These are phyloP conservation scores for Xylaria sp. DNA, from an alignment of 2,329 filamentous ascomycete genomes.

Conservation along the genomic window DNA sequence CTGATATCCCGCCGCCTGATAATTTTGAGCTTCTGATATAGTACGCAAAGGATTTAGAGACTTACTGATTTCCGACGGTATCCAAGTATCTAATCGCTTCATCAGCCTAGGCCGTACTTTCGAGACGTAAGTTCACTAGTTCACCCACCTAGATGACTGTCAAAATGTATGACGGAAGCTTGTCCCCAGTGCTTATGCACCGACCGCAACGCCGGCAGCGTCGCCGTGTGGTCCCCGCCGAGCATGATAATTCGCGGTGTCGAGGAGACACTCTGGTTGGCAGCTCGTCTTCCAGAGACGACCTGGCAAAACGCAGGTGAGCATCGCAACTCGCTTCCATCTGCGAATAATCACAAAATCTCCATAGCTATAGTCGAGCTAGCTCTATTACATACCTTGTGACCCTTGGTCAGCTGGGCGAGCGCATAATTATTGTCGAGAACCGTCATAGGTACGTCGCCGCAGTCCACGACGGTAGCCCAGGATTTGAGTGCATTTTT, in stretches of 20 bases:
- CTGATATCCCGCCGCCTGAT: slow-evolving; percentile 65
- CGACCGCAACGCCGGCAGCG: slow-evolving; percentile 70
- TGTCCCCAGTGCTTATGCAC: slow-evolving; percentile 67
- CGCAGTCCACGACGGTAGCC: slow-evolving; percentile 80
- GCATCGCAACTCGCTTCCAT: background rate
- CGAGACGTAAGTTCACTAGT: background rate
- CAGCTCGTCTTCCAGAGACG: slow-evolving; percentile 50
- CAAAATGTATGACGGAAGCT: slow-evolving; percentile 73
- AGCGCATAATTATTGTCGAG: slow-evolving; percentile 81
- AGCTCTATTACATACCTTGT: slow-evolving; percentile 54
- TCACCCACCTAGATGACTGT: slow-evolving; percentile 70
- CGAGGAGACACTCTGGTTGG: slow-evolving; percentile 57
- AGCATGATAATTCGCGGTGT: slow-evolving; percentile 68
- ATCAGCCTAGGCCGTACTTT: slow-evolving; percentile 34
- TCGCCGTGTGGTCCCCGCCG: slow-evolving; percentile 74
- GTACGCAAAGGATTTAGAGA: background rate
- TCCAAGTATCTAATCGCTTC: slow-evolving; percentile 70
- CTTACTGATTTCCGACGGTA: slow-evolving; percentile 67
- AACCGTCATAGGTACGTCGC: slow-evolving; percentile 80
- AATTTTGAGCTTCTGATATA: slow-evolving; percentile 24
- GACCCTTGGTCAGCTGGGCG: slow-evolving; percentile 77
- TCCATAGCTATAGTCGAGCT: no score
- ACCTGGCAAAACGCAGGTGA: slow-evolving; percentile 39
- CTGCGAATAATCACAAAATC: background rate
- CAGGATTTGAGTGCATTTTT: slow-evolving; percentile 77